A percentile compares a stretch with the other conserved stretches of the same genome.
phyloP scores from a whole-genome alignment of 352 stramenopile genomes.

The Phytopythium sindhum region DNA sequence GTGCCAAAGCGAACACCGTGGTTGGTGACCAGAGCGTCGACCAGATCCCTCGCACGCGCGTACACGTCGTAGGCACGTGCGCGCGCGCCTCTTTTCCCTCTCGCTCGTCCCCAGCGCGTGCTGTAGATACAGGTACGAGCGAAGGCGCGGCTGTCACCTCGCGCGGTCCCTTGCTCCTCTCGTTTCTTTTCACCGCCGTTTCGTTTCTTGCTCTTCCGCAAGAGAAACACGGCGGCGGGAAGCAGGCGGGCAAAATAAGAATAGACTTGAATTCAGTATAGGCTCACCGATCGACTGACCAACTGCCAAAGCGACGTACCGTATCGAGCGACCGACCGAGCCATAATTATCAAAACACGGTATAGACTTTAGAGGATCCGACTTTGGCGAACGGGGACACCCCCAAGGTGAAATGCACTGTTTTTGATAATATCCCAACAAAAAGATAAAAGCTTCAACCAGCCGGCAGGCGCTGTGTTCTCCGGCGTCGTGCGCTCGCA shows the following conservation, averaged over 20 bases:
- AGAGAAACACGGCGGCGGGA: not conserved
- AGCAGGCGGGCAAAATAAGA: not conserved
- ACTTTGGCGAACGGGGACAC: no score
- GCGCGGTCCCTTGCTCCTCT: not conserved
- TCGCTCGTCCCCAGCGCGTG: not conserved
- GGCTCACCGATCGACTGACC: not conserved
- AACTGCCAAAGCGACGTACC: not conserved
- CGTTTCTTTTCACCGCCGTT: conserved; percentile 3
- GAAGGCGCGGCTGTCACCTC: not conserved
- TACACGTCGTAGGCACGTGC: not conserved
- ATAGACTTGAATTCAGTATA: not conserved
- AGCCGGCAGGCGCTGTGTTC: not conserved
- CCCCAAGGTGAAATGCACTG: no score
- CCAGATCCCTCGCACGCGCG: not conserved
- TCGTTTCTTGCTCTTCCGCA: not conserved
- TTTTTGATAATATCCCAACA: no score
- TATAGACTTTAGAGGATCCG: no score
- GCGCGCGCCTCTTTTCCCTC: not conserved
- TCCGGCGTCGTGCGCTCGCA: not conserved
- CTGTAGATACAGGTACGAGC: no score
- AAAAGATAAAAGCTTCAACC: not conserved
- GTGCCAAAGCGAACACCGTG: not conserved
- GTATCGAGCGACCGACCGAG: no score
- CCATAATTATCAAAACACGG: no score
- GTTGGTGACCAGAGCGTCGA: not conserved